Percentiles rank a stretch among this genome's conserved stretches.
Evolutionary conservation across 345 rosid species (phyloP).

Genomic region (Cardamine chenopodiifolia): DNA sequence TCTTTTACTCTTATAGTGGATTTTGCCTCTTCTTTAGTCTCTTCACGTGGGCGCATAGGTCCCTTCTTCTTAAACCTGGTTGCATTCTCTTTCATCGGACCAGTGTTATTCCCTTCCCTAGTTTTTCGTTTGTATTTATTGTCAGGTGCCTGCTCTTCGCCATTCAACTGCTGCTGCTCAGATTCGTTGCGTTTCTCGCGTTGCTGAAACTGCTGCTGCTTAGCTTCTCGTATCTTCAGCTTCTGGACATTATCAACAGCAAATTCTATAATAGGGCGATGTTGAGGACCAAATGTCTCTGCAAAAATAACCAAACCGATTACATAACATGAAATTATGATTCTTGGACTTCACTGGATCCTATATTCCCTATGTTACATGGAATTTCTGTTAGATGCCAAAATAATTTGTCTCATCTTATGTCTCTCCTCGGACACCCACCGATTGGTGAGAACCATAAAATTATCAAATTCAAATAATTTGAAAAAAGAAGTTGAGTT

Average conservation of each 20-base stretch:
- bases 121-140: conserved; percentile 53
- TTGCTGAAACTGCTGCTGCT: conserved; percentile 51
- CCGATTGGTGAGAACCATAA: background rate
- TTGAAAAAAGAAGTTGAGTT: background rate
- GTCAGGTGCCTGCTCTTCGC: conserved; percentile 29
- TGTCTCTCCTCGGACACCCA: background rate
- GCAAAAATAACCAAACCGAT: conserved; percentile 24
- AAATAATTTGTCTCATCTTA: background rate
- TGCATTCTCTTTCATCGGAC: conserved; percentile 22
- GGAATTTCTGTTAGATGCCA: background rate
- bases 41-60: conserved; percentile 29
- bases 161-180: conserved; percentile 35
- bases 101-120: conserved; percentile 35
- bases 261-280: conserved; percentile 83
- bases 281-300: conserved; percentile 85
- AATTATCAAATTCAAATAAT: background rate
- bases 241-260: conserved; percentile 80
- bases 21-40: conserved; percentile 29
- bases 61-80: conserved; percentile 41
- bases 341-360: conserved; percentile 3
- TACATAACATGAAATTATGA: conserved; percentile 12
- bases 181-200: conserved; percentile 31
- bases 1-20: conserved; percentile 15
- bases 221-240: conserved; percentile 65
- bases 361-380: background rate